Conservation (phyloP, 495 filamentous ascomycete species). For the Beverwykella pulmonaria region DNA sequence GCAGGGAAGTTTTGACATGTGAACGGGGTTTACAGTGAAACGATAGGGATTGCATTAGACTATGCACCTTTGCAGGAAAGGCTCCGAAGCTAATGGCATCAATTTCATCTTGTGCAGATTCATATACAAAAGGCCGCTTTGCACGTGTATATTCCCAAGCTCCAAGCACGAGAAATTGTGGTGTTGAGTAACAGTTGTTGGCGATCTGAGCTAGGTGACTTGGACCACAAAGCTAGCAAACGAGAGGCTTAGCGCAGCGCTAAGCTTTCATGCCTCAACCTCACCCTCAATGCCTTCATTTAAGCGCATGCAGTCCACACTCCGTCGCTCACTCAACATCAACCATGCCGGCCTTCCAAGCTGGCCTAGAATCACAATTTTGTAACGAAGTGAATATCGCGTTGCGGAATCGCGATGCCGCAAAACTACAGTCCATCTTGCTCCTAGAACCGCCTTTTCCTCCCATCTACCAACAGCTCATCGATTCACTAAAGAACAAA, state of each 20-base stretch:
- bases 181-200: too few relatives aligned
- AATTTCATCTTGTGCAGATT: too few relatives aligned
- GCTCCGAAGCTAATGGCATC: too few relatives aligned
- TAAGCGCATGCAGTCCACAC: neutral
- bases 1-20: constrained; percentile 8
- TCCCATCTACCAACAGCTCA: constrained; percentile 68
- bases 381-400: constrained; percentile 57
- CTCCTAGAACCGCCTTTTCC: constrained; percentile 67
- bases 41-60: neutral
- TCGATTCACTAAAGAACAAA: constrained; percentile 60
- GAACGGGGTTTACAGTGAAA: neutral
- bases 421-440: constrained; percentile 59
- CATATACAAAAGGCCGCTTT: too few relatives aligned
- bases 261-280: constrained; percentile 1
- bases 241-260: neutral
- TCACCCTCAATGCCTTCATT: neutral
- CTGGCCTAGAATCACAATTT: constrained; percentile 58
- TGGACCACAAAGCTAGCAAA: neutral
- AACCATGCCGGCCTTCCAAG: neutral
- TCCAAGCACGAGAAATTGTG: too few relatives aligned
- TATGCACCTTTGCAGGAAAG: too few relatives aligned
- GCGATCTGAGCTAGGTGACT: too few relatives aligned
- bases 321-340: neutral
- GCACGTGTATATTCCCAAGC: too few relatives aligned
- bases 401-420: constrained; percentile 58